These are phyloP conservation scores for Aspergillus mulundensis DNA, from an alignment of 495 filamentous ascomycete genomes.

Conservation along the genomic window DNA sequence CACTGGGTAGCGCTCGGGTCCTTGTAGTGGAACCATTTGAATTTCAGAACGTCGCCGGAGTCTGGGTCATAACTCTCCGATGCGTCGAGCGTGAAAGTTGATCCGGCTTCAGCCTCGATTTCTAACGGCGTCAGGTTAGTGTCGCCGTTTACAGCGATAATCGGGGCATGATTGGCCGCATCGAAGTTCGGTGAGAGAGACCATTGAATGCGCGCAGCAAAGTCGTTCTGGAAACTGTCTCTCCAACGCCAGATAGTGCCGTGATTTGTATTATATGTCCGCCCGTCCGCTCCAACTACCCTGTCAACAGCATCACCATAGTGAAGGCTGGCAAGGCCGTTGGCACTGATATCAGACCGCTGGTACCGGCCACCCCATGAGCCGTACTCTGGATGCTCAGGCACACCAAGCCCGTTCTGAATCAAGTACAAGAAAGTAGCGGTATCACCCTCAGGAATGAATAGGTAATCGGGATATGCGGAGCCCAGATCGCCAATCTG, in stretches of 20 bases:
- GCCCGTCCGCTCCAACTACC: conserved; percentile 35
- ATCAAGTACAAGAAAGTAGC: conserved; percentile 45
- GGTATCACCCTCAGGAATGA: conserved; percentile 46
- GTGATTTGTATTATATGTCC: conserved; percentile 35
- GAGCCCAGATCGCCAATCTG: conserved; percentile 40
- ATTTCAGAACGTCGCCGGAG: conserved; percentile 27
- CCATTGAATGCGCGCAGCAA: conserved; percentile 50
- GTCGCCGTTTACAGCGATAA: conserved; percentile 38
- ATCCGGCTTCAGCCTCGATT: conserved; percentile 30
- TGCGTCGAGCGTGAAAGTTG: conserved; percentile 37
- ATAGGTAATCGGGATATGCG: conserved; percentile 39
- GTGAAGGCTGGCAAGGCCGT: conserved; percentile 21
- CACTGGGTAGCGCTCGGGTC: conserved; percentile 42
- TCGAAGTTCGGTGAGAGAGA: conserved; percentile 26
- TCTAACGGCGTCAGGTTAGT: conserved; percentile 26
- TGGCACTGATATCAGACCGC: conserved; percentile 18
- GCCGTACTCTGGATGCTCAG: conserved; percentile 42
- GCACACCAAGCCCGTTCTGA: conserved; percentile 44
- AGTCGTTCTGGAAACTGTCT: conserved; percentile 46
- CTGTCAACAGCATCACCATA: conserved; percentile 41
- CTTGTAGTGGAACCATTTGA: conserved; percentile 46
- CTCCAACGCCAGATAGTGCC: conserved; percentile 51
- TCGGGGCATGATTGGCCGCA: conserved; percentile 39
- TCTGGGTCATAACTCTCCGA: conserved; percentile 42
- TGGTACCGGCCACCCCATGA: conserved; percentile 47